These are phyloP conservation scores for Colletotrichum liaoningense DNA, from an alignment of 2,329 filamentous ascomycete genomes.

Conservation along the genomic window DNA sequence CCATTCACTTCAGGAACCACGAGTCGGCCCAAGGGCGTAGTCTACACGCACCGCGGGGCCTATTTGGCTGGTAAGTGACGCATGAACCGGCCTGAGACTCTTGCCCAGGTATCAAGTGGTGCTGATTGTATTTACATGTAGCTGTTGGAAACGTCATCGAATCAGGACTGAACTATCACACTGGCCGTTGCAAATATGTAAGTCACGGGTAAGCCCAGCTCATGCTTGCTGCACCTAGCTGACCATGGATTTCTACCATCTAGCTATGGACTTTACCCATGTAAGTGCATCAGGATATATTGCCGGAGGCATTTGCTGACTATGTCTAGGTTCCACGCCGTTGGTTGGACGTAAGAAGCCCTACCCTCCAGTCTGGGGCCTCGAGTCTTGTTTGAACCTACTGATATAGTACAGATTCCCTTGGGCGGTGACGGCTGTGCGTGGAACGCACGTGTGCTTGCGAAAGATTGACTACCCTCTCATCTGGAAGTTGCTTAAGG, in stretches of 20 bases:
- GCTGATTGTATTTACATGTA: conserved; percentile 54
- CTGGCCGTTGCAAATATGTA: conserved; percentile 77
- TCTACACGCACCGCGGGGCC: conserved; percentile 88
- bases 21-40: conserved; percentile 89
- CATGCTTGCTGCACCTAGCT: background rate
- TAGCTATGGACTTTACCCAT: conserved; percentile 89
- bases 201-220: background rate
- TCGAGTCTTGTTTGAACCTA: background rate
- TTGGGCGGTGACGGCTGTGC: conserved; percentile 91
- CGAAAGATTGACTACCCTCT: conserved; percentile 94
- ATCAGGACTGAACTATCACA: conserved; percentile 80
- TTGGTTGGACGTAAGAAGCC: conserved; percentile 73
- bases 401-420: conserved; percentile 53
- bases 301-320: background rate
- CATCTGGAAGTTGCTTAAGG: conserved; percentile 90
- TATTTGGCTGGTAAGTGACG: conserved; percentile 50
- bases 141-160: conserved; percentile 86
- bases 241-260: background rate
- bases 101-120: background rate
- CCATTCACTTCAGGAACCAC: conserved; percentile 97
- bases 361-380: background rate
- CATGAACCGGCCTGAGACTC: too few relatives aligned
- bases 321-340: conserved; percentile 69
- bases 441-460: conserved; percentile 82
- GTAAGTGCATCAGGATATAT: conserved; percentile 70